phyloP scores from a whole-genome alignment of 148 eudicot genomes.

The Amaranthus palmeri region DNA sequence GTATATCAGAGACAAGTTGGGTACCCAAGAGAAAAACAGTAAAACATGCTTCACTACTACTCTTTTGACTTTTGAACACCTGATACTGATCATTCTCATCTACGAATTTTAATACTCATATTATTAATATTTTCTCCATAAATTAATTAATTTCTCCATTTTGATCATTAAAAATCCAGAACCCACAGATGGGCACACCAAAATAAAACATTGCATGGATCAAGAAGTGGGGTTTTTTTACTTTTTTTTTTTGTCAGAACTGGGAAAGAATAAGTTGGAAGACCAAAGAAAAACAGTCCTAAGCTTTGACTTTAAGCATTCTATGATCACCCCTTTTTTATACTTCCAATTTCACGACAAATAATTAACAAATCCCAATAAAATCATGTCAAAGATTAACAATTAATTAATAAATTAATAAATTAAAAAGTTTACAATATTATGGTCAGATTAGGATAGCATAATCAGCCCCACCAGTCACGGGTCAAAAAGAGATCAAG shows the following conservation, averaged over 20 bases:
- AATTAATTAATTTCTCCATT: not conserved
- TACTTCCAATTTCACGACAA: not conserved
- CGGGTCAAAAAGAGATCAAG: constrained; percentile 29
- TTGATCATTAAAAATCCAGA: not conserved
- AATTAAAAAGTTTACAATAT: not conserved
- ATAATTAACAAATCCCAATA: not conserved
- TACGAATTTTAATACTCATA: not conserved
- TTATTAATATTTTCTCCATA: not conserved
- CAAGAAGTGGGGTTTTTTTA: constrained; percentile 17
- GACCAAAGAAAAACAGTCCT: constrained; percentile 22
- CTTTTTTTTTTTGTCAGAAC: constrained; percentile 16
- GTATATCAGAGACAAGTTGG: constrained; percentile 18
- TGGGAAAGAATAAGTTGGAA: constrained; percentile 32
- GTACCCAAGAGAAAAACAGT: constrained; percentile 8
- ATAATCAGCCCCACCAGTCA: constrained; percentile 20
- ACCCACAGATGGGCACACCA: not conserved
- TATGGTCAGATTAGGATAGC: constrained; percentile 4
- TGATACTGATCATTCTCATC: constrained; percentile 7
- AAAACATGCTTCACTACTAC: not conserved
- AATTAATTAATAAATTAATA: not conserved
- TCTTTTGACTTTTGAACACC: constrained; percentile 26
- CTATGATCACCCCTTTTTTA: constrained; percentile 6
- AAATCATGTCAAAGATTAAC: constrained; percentile 9
- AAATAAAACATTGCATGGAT: constrained; percentile 20
- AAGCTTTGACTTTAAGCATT: constrained; percentile 24